These are phyloP conservation scores for Aspergillus saccharolyticus DNA, from an alignment of 495 filamentous ascomycete genomes.

Conservation along the genomic window DNA sequence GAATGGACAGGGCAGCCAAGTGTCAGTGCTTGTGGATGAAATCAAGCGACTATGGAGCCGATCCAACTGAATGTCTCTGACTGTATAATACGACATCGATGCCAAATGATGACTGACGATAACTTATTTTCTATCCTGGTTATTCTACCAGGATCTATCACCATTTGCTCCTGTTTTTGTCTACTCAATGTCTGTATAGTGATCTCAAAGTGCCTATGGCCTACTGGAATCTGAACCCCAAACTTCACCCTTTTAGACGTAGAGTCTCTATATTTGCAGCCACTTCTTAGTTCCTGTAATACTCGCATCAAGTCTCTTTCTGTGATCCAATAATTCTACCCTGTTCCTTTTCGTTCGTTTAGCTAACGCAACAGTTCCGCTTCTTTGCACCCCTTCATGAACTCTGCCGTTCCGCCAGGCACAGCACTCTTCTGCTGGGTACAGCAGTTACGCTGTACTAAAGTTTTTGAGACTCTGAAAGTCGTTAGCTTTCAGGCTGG, in stretches of 20 bases:
- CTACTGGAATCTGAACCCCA: too few species aligned
- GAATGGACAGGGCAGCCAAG: slow-evolving; percentile 50
- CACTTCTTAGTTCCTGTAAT: too few species aligned
- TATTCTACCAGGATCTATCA: background rate
- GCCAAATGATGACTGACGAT: background rate
- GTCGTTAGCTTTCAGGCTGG: background rate
- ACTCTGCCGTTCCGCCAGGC: background rate
- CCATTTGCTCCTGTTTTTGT: background rate
- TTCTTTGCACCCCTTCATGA: too few species aligned
- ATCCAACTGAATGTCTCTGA: slow-evolving; percentile 20
- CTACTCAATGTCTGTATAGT: background rate
- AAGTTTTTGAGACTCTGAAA: background rate
- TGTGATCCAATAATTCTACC: too few species aligned
- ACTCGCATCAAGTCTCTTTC: too few species aligned
- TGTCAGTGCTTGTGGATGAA: slow-evolving; percentile 68
- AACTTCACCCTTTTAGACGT: too few species aligned
- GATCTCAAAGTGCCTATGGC: too few species aligned
- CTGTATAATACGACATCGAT: background rate
- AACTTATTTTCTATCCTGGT: background rate
- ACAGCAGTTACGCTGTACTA: background rate
- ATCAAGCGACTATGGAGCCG: slow-evolving; percentile 49
- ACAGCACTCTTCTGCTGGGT: background rate
- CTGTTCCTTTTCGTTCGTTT: too few species aligned
- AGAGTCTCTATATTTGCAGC: too few species aligned
- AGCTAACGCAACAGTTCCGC: too few species aligned